Base-by-base conservation (phyloP, 1,139 yeast genomes). In the Pichia sp. region DNA sequence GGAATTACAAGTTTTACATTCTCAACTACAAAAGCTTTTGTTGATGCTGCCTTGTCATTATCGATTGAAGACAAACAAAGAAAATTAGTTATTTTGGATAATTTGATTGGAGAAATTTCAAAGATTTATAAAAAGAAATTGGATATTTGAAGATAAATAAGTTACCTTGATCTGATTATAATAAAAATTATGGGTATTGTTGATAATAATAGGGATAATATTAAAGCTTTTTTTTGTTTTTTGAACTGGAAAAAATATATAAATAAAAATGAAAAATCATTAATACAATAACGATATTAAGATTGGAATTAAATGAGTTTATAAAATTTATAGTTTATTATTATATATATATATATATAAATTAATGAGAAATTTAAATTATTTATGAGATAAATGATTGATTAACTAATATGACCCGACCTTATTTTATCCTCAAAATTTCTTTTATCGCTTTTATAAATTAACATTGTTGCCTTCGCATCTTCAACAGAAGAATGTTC, bases 401-500 rank as follows among this genome's bases (percentile, higher is more conserved):
- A 34, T 34, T 18, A 18, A 18, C 18, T 18, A 18, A 18, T 18
- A 18, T 38, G n/a, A 26, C 29, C 28, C 11, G 11, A 5, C 39
- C 42, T 47, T 33, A 37, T 31, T 39, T 39, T 46, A 27, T 42
- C 44, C 55, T 85, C 92, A 56, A 86, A 82, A 46, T 79, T 87
- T 47, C 67, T 69, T 58, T 78, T 81, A 58, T 78, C 76, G 48
- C 77, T 61, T 53, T 88, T 74, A 61, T 80, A 89, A 31, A 89
- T 65, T 48, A 83, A 67, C 96, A 89, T 88, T 0, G 96, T 81
- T 1, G 92, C 92, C 57, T 79, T 76, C 0, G 97, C 96, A 69
- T 89, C 97, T 62, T 87, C 96, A 1, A 90, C 86, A 0, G 96
- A 86, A 7, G 94, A 83, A 67, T 90, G 97, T 52, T 79, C 75